These are phyloP conservation scores for Tolypocladium tundrense DNA, from an alignment of 2,329 filamentous ascomycete species.

Conservation along the genomic window DNA sequence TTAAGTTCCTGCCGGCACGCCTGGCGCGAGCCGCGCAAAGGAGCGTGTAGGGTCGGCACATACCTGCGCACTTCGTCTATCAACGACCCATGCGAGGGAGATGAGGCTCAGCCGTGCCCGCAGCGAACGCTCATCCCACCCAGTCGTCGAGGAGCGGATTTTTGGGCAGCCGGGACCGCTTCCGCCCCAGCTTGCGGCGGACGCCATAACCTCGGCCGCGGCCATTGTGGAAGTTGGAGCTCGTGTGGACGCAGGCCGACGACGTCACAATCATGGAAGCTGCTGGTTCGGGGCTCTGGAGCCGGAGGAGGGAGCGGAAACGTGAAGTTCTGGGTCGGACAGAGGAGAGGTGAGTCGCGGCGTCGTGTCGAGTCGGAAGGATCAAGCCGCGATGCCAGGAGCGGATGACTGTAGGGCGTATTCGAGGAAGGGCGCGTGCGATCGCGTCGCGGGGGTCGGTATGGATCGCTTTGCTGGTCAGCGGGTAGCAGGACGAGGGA, in stretches of 20 bases:
- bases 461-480: background rate
- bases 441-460: background rate
- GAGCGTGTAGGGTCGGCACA: background rate
- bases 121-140: constrained; percentile 16
- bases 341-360: background rate
- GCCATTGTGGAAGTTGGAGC: constrained; percentile 43
- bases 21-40: background rate
- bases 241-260: constrained; percentile 28
- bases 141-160: constrained; percentile 21
- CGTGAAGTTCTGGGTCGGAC: constrained; percentile 6
- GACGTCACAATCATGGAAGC: constrained; percentile 44
- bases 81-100: constrained; percentile 26
- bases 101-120: constrained; percentile 25
- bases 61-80: constrained; percentile 4
- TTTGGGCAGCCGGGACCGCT: constrained; percentile 26
- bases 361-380: background rate
- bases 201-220: constrained; percentile 36
- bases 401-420: background rate
- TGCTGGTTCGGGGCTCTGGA: constrained; percentile 12
- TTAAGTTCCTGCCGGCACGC: background rate
- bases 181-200: constrained; percentile 31
- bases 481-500: background rate
- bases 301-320: constrained; percentile 3
- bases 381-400: background rate
- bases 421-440: background rate